Evolutionary conservation across 805 yeast genomes (phyloP), one percentile per base, ranked within the genome.

Genomic region (Cyberlindnera lachancei): DNA sequence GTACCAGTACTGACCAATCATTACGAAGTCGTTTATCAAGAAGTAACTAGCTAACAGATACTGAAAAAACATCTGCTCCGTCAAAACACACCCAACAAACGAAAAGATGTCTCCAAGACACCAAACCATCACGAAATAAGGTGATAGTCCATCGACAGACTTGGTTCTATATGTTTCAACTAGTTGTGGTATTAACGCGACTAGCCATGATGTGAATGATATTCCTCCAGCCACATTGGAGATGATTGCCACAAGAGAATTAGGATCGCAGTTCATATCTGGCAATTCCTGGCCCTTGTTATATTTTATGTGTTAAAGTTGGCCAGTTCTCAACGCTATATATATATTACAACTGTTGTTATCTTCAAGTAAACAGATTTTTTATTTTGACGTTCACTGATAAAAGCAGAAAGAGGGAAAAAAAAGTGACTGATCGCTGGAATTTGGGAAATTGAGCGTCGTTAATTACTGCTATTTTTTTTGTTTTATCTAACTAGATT

Each of bases 1-100:
- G 56, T 83, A 76, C 55, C 74, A 70, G 53, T 68, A 87, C 53
- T 88, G 96, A 4, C 69, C 64, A 29, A 77, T 65, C 18, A 88
- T 62, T 9, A 84, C 61, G 16, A 69, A 33, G 56, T 88, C 96
- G 40, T 83, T 81, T 36, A 66, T 56, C 31, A 90, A 62, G 52
- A 83, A 87, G 56, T 88, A 88, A 3, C 70, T 37, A 0, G 94
- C 84, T 13, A 87, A 60, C 15, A 76, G 59, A 9, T 75, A 69
- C 52, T 87, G 96, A 56, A 87, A 88, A n/a, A 79, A 75, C 29
- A 86, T 61, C 39, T 88, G 96, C 6, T 71, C 53, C 0, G 95
- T 86, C 29, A 86, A 52, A 0, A 83, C 37, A 39, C 95, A 85
- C 0, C 96, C 96, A 0, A 69, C 28, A 18, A 79, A 55, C 27